Percentiles rank a stretch among this genome's conserved stretches.
Conservation (phyloP, 148 eudicot species). For the Silene uniflora region DNA sequence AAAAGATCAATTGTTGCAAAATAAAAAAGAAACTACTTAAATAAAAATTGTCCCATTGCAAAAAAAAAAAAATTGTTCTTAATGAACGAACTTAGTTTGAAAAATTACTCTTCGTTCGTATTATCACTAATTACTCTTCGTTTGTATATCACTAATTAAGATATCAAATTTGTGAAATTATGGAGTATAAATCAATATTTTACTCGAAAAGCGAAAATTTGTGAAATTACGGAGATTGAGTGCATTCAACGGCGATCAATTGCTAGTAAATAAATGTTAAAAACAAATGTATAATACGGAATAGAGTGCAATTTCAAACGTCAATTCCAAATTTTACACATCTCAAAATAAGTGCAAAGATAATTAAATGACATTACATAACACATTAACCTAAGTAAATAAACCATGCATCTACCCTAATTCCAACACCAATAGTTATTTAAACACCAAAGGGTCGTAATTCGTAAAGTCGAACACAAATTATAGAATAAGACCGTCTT, state of each 20-base stretch:
- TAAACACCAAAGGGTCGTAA: not conserved
- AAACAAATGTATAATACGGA: no score
- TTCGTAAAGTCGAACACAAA: not conserved
- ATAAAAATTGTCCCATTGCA: no score
- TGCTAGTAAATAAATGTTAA: not conserved
- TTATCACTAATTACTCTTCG: no score
- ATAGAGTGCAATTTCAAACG: conserved; percentile 6
- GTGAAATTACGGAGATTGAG: no score
- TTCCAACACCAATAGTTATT: not conserved
- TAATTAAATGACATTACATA: conserved; percentile 7
- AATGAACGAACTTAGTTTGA: no score
- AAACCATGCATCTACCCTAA: conserved; percentile 17
- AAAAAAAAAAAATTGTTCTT: no score
- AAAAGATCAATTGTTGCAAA: no score
- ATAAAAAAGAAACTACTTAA: no score
- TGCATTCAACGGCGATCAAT: not conserved
- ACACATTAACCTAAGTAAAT: conserved; percentile 12
- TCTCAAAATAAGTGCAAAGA: conserved; percentile 3
- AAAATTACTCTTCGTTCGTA: no score
- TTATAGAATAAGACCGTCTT: not conserved
- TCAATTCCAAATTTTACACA: conserved; percentile 4
- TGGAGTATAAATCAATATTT: no score
- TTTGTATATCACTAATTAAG: no score
- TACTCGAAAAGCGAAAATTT: not conserved
- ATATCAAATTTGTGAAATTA: no score